Evolutionary conservation across 106 monocot species (phyloP).

Genomic region (Dendrobium huoshanense): DNA sequence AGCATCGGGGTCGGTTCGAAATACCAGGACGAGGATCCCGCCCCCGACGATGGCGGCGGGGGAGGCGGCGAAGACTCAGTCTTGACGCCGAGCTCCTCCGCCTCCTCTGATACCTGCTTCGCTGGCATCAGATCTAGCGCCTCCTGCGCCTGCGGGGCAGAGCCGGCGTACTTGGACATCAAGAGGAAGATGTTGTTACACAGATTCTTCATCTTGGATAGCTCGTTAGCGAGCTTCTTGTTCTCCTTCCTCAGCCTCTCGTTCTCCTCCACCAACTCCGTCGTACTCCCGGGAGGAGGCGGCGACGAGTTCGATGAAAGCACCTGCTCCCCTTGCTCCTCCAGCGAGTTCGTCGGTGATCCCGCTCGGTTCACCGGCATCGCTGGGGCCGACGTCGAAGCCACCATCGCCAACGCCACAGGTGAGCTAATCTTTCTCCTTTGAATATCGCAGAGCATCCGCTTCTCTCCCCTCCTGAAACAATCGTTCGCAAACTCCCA

Average conservation of each 20-base stretch:
- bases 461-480: conserved; percentile 64
- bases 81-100: conserved; percentile 5
- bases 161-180: conserved; percentile 24
- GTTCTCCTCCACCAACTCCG: conserved; percentile 42
- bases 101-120: conserved; percentile 2
- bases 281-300: neutral
- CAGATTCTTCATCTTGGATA: conserved; percentile 32
- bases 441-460: conserved; percentile 69
- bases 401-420: neutral
- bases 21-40: neutral
- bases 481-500: conserved; percentile 93
- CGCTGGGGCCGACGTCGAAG: neutral
- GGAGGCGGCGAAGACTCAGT: neutral
- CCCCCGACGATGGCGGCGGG: neutral
- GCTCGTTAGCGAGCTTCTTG: conserved; percentile 19
- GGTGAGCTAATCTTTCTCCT: conserved; percentile 46
- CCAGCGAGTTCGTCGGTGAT: conserved; percentile 26
- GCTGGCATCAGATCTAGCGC: conserved; percentile 14
- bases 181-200: conserved; percentile 30
- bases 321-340: conserved; percentile 25
- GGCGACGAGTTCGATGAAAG: conserved; percentile 35
- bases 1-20: conserved; percentile 20
- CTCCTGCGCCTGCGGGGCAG: neutral
- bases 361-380: neutral
- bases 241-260: conserved; percentile 39